Evolutionary conservation across 805 yeast species (phyloP), one percentile per base, ranked within the genome.

Genomic region (Lachancea fermentati): DNA sequence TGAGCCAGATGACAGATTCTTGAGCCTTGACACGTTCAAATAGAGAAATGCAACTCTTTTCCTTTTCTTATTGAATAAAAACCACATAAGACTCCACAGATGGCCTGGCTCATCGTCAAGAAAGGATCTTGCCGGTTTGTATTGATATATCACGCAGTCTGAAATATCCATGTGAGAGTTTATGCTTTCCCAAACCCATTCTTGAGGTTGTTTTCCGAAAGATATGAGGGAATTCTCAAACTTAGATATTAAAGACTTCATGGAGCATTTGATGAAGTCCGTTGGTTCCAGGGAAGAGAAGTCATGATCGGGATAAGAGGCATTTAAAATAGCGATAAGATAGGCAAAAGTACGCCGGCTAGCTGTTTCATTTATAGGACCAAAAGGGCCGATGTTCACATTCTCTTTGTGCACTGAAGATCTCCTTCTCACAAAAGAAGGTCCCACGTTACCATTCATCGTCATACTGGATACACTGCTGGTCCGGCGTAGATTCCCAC

Each of bases 271-370:
- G 30, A 69, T 65, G 61, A 84, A 84, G 59, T 79, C 81, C 14
- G 70, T 70, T 1, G 98, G 98, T 55, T 85, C 87, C 46, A 93
- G 73, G 18, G 82, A 75, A 9, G 94, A 75, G 54, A 91, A 93
- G 57, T 93, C 98, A 55, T 93, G 96, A 60, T 93, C 98, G 0
- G 98, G 97, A 57, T 85, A 91, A 4, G 94, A 81, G 5, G 94
- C 85, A 60, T 93, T 93, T 39, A 93, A 70, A 26, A 89, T 88
- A 1, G 95, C 93, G 44, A 93, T 85, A 35, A 93, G 68, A 57
- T 89, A 85, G 0, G 96, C 93, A 67, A 91, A 93, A 1, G 89
- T 80, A 61, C 87, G 82, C 48, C 96, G 75, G 33, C 95, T 83
- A 1, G 93, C 79, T n/a, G 82, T 77, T 51, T 81, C 82, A 54